A percentile compares a stretch with the other conserved stretches of the same genome.
These are phyloP conservation scores for Fragaria vesca DNA, from an alignment of 306 rosid species.

Conservation along the genomic window DNA sequence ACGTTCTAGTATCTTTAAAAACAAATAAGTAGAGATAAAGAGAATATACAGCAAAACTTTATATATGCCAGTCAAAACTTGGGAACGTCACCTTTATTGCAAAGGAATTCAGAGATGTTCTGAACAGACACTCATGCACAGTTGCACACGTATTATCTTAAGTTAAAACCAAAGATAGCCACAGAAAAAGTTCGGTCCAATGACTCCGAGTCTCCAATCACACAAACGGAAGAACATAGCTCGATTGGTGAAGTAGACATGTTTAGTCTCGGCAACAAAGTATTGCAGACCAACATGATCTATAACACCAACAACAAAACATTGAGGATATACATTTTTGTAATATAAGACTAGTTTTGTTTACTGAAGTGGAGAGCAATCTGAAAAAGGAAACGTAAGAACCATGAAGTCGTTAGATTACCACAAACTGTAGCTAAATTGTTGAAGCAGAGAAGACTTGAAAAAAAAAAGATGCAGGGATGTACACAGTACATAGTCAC, in stretches of 20 bases:
- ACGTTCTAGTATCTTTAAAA: not conserved
- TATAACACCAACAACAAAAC: no score
- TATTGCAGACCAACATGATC: not conserved
- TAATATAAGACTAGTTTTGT: not conserved
- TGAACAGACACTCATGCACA: no score
- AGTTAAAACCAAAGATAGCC: no score
- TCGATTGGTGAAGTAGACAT: not conserved
- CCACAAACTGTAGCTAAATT: not conserved
- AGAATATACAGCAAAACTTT: not conserved
- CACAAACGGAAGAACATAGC: not conserved
- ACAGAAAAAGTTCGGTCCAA: no score
- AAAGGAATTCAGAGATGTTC: no score
- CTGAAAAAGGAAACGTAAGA: not conserved
- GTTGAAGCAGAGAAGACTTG: not conserved
- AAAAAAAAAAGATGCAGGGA: not conserved
- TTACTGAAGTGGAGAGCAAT: no score
- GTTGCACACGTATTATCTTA: no score
- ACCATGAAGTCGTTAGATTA: not conserved
- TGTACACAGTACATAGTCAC: not conserved
- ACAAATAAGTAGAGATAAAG: not conserved
- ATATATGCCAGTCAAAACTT: no score
- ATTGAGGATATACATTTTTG: no score
- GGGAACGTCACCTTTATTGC: no score
- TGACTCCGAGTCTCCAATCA: no score
- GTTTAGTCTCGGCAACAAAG: not conserved